Evolutionary conservation across 2,329 filamentous ascomycete species (phyloP).

Genomic region (Herpotrichia juniperi): DNA sequence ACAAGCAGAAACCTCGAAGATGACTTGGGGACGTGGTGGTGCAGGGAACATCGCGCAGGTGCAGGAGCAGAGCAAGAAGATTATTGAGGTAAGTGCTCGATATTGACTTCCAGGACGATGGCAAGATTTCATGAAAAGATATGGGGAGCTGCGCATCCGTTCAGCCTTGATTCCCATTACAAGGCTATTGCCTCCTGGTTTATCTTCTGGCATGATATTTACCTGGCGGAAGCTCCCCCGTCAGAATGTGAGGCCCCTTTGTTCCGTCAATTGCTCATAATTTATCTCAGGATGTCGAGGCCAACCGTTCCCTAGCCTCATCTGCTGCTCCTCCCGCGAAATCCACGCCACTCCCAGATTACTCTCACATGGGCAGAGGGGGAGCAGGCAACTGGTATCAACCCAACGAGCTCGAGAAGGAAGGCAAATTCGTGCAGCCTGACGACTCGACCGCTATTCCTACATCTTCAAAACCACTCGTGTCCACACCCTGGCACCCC

Average conservation of each 20-base stretch:
- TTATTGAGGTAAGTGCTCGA: slow-evolving; percentile 31
- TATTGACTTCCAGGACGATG: not conserved
- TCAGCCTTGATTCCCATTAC: too few species aligned
- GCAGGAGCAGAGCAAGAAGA: slow-evolving; percentile 36
- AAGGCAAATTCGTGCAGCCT: slow-evolving; percentile 45
- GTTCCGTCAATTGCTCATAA: slow-evolving; percentile 9
- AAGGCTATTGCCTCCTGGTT: too few species aligned
- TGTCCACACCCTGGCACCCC: slow-evolving; percentile 44
- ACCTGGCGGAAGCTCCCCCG: not conserved
- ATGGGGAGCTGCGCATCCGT: not conserved
- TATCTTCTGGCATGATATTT: not conserved
- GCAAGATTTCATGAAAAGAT: not conserved
- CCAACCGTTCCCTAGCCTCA: slow-evolving; percentile 33
- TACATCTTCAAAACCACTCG: slow-evolving; percentile 28
- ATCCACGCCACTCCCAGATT: slow-evolving; percentile 37
- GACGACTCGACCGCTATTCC: slow-evolving; percentile 36
- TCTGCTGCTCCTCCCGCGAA: slow-evolving; percentile 14
- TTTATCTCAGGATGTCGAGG: slow-evolving; percentile 46
- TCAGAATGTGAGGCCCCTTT: not conserved
- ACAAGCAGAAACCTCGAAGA: slow-evolving; percentile 23
- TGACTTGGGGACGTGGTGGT: slow-evolving; percentile 51
- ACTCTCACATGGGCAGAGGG: slow-evolving; percentile 53
- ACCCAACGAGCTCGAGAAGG: slow-evolving; percentile 46
- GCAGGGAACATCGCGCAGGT: slow-evolving; percentile 52
- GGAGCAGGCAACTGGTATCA: slow-evolving; percentile 56